Conservation (phyloP, 2,329 filamentous ascomycete genomes). For the Stylonectria norvegica region DNA sequence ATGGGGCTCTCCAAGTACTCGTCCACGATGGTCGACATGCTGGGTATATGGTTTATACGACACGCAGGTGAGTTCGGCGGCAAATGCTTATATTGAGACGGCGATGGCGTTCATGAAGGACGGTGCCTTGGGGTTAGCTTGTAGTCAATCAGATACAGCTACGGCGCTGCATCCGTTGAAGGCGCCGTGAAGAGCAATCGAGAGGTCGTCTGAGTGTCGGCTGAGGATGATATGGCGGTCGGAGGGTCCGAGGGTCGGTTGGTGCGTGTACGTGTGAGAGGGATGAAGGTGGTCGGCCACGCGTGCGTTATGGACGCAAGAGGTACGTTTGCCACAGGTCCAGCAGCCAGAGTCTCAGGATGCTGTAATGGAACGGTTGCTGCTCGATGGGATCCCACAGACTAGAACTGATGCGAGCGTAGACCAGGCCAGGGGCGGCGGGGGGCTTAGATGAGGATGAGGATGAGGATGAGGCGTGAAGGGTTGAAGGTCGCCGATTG, state of each 20-base stretch:
- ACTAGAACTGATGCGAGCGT: conserved; percentile 7
- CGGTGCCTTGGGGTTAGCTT: conserved; percentile 17
- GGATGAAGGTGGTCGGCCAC: background rate
- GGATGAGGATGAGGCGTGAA: conserved; percentile 1
- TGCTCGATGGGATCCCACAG: conserved; percentile 2
- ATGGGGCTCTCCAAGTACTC: conserved; percentile 63
- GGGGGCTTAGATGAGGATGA: conserved; percentile 1
- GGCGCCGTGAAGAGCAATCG: conserved; percentile 9
- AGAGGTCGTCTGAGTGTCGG: conserved; percentile 13
- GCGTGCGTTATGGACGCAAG: conserved; percentile 5
- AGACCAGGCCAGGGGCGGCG: background rate
- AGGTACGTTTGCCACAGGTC: conserved; percentile 14
- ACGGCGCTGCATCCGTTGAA: conserved; percentile 25
- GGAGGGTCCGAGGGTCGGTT: background rate
- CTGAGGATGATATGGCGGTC: conserved; percentile 3
- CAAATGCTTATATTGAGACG: conserved; percentile 8
- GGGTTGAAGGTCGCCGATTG: background rate
- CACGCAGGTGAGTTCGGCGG: conserved; percentile 10
- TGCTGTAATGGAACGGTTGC: conserved; percentile 13
- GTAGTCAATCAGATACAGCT: conserved; percentile 21
- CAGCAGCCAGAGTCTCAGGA: conserved; percentile 20
- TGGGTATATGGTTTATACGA: conserved; percentile 19
- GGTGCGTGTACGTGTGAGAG: background rate
- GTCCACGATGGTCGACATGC: conserved; percentile 51
- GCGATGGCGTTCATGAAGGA: conserved; percentile 18